Conservation (phyloP, 768 basidiomycete genomes). For the Pleurotus cornucopiae region DNA sequence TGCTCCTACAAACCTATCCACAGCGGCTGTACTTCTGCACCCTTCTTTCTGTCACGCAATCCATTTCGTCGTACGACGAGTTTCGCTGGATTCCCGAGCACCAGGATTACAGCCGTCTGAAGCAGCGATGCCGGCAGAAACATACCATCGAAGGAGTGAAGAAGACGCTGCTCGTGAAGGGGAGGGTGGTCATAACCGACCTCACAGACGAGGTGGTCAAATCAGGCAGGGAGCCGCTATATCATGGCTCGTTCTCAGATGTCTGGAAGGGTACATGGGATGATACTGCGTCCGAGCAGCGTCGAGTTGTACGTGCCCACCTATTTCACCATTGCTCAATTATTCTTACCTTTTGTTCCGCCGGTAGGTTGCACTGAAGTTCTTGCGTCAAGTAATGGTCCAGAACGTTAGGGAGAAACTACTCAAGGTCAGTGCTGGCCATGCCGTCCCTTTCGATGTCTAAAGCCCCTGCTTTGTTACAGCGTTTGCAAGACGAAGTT, state of each 20-base stretch:
- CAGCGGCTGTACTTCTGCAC: constrained; percentile 47
- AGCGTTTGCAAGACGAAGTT: constrained; percentile 57
- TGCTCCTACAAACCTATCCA: constrained; percentile 53
- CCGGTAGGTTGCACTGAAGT: constrained; percentile 53
- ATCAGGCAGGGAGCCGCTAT: constrained; percentile 43
- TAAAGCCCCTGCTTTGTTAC: not conserved
- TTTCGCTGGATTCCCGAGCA: constrained; percentile 54
- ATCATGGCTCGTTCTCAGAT: constrained; percentile 55
- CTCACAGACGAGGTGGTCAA: constrained; percentile 51
- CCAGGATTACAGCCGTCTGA: constrained; percentile 50
- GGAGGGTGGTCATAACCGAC: constrained; percentile 43
- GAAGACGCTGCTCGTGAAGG: constrained; percentile 51
- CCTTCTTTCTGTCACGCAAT: constrained; percentile 45
- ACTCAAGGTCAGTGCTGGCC: constrained; percentile 32
- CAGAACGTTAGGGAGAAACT: constrained; percentile 49
- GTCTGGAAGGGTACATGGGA: constrained; percentile 59
- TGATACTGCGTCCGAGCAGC: constrained; percentile 37
- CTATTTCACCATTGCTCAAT: not conserved
- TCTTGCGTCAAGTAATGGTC: constrained; percentile 47
- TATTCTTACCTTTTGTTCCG: not conserved
- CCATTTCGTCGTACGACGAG: constrained; percentile 53
- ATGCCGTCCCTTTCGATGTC: not conserved
- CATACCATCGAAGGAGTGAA: constrained; percentile 49
- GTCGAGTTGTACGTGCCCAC: constrained; percentile 24
- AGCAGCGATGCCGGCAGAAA: constrained; percentile 55